Base-by-base conservation (phyloP, 2,329 filamentous ascomycete genomes). In the Mycosphaerella sp. region DNA sequence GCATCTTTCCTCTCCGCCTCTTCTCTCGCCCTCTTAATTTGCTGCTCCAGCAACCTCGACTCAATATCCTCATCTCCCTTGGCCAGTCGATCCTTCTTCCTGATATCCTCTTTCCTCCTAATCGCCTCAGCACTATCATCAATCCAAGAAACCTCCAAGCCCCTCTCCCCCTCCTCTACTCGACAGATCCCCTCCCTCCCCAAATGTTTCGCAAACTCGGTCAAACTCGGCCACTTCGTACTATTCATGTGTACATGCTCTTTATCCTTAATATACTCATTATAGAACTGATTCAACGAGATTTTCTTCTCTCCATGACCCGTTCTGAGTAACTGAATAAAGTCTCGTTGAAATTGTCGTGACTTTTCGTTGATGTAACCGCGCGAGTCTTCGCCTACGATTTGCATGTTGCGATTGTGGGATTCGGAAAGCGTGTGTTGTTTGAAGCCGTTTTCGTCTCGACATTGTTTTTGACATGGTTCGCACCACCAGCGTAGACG, bases 161-260 rank as follows among this genome's bases (percentile, higher is more conserved):
- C 93, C 68, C 95, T 91, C 56, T 87, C 83, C 36, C 84, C 88
- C 68, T 97, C 91, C 69, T 97, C 89, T 0, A 97, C 90, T 27
- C 87, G 77, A 62, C 88, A 95, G 41, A 96, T 82, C 0, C 91
- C 87, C 68, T 97, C 89, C 17, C 86, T 75, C 0, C 91, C 90
- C 1, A 98, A 73, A 63, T 87, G 75, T 65, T 95, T 95, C 12
- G 87, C 88, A 66, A 95, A 95, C 62, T 97, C 89, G 2, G 89
- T 91, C 61, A 98, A 72, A 48, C 81, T 87, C 3, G 84, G 80
- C 89, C 89, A 97, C 63, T 85, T 85, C 0, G 93, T 97, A 6
- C 89, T 78, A 69, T 96, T 96, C 86, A 97, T 89, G 67, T 97
- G 93, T 7, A 93, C 75, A 66, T 97, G 91, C 63, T 89, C 79